Evolutionary conservation across 139 green algal genomes (phyloP).

Genomic region (Edaphochlamys debaryana): DNA sequence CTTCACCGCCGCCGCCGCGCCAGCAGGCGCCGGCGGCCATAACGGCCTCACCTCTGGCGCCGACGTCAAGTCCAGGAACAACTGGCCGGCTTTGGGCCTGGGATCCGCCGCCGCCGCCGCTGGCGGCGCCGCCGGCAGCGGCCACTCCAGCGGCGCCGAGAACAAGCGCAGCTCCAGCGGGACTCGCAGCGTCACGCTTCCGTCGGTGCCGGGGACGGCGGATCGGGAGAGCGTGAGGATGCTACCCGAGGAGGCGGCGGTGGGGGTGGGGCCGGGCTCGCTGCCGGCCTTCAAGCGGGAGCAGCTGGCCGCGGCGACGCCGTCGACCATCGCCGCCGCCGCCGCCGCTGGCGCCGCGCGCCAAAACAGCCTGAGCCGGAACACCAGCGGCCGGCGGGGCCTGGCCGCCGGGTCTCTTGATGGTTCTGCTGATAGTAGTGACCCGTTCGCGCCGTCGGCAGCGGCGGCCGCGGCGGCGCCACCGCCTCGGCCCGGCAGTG

Average conservation of each 20-base stretch:
- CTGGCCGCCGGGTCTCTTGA: no score
- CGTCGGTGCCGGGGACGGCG: neutral
- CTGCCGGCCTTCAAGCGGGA: neutral
- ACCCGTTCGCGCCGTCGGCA: no score
- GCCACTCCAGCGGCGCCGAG: neutral
- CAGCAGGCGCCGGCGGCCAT: no score
- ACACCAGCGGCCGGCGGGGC: no score
- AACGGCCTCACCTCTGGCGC: neutral
- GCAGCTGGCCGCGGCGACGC: neutral
- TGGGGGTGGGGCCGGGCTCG: neutral
- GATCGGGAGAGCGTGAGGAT: neutral
- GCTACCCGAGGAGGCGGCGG: neutral
- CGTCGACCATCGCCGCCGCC: no score
- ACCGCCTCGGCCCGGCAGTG: neutral
- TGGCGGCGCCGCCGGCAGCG: neutral
- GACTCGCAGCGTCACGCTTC: neutral
- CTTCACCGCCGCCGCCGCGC: no score
- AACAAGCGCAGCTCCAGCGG: neutral
- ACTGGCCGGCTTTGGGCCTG: no score
- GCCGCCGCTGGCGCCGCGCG: neutral
- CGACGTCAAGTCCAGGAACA: no score
- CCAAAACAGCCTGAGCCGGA: neutral
- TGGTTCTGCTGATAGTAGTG: no score
- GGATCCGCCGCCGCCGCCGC: neutral
- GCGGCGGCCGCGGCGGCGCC: neutral